Conservation (phyloP, 2,329 filamentous ascomycete genomes). For the Exophiala xenobiotica region DNA sequence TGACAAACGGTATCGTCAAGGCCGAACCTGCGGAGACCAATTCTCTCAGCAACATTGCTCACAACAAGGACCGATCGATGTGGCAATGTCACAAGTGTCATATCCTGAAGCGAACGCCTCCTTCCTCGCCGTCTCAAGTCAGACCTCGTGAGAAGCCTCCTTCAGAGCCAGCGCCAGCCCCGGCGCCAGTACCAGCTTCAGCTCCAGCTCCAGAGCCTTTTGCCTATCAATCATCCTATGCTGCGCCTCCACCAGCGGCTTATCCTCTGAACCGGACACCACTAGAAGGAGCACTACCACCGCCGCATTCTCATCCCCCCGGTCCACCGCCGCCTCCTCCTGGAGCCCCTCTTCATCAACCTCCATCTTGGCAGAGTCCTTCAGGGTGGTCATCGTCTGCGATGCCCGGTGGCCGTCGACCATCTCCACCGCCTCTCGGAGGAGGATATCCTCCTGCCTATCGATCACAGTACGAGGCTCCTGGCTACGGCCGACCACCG, state of each 20-base stretch:
- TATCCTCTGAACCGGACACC: conserved; percentile 15
- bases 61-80: conserved; percentile 39
- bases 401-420: conserved; percentile 52
- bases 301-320: conserved; percentile 19
- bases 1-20: conserved; percentile 30
- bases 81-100: conserved; percentile 77
- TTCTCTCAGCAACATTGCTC: conserved; percentile 28
- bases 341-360: conserved; percentile 19
- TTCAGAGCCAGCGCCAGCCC: conserved; percentile 35
- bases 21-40: conserved; percentile 29
- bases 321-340: conserved; percentile 15
- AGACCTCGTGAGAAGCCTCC: conserved; percentile 32
- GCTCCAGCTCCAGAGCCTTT: conserved; percentile 32
- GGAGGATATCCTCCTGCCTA: conserved; percentile 20
- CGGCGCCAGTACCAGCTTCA: no score
- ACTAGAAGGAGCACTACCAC: conserved; percentile 6
- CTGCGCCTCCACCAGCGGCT: conserved; percentile 35
- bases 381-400: conserved; percentile 35
- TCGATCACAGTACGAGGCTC: conserved; percentile 13
- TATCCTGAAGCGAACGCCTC: conserved; percentile 44
- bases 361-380: conserved; percentile 24
- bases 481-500: conserved; percentile 23
- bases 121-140: conserved; percentile 30
- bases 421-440: conserved; percentile 30
- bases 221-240: conserved; percentile 33